phyloP scores from a whole-genome alignment of 2,329 filamentous ascomycete species.

The Aspergillus puulaauensis region DNA sequence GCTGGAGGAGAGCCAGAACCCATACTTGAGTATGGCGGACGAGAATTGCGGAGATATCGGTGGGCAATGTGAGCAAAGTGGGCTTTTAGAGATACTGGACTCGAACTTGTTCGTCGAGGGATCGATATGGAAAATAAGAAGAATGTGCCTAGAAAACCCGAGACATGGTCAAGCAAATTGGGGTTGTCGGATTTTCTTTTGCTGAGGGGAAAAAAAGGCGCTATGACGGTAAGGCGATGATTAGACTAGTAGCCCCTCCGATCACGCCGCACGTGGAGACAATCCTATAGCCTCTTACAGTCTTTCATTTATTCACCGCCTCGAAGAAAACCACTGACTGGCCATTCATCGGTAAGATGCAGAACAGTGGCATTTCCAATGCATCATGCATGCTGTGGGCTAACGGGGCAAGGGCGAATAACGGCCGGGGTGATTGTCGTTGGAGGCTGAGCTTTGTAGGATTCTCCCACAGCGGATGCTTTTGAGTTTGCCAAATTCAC shows the following conservation, averaged over 20 bases:
- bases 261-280: background rate
- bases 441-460: background rate
- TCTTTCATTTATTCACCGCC: background rate
- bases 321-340: background rate
- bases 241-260: slow-evolving; percentile 1
- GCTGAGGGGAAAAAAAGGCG: slow-evolving; percentile 2
- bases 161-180: background rate
- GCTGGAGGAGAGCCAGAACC: slow-evolving; percentile 43
- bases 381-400: slow-evolving; percentile 4
- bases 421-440: background rate
- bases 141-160: background rate
- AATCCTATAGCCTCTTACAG: background rate
- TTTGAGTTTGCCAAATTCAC: too few relatives aligned
- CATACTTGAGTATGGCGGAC: slow-evolving; percentile 41
- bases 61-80: background rate
- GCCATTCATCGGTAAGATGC: background rate
- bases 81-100: background rate
- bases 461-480: too few relatives aligned
- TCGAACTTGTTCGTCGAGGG: background rate
- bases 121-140: background rate
- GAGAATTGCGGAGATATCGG: slow-evolving; percentile 2
- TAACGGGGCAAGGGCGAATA: background rate
- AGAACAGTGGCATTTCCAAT: background rate
- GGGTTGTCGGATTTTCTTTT: slow-evolving; percentile 1
- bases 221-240: slow-evolving; percentile 5